Evolutionary conservation across 306 rosid genomes (phyloP), one percentile per base, ranked within the genome.

Genomic region (Casuarina glauca): DNA sequence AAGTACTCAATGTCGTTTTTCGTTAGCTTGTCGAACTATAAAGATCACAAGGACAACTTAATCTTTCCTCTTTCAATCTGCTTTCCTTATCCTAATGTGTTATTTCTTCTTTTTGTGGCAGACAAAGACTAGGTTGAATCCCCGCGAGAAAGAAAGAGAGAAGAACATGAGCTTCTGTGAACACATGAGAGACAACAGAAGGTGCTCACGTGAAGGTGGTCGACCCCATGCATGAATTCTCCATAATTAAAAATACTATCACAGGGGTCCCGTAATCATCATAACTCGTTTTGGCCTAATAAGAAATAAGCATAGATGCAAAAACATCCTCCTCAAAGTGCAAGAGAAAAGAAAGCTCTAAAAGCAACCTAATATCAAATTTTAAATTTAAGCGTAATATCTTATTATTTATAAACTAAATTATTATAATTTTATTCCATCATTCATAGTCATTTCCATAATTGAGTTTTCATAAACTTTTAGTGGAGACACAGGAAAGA

Each of bases 181-280:
- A 83, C 75, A 77, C 86, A 86, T 78, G 90, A 79, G 88, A 85
- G 88, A 85, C 84, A 87, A 78, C 70, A 82, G 88, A 87, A 83
- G 85, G 87, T 87, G 85, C 35, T 83, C 96, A 82, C 83, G 96
- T 88, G 93, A 87, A 83, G 74, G 67, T 46, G 81, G 81, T 73
- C 81, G 83, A 82, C 84, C 83, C 83, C 75, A 74, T 63, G 72
- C 63, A 54, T 3, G 39, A 32, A 3, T 2, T 11, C 38, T 57
- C 63, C 63, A 36, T 57, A 5, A 19, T 20, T 57, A 79, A 79
- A 17, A 84, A 55, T 72, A 53, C 70, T 46, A 71, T 84, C 74
- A 68, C 76, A 76, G 66, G 58, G 76, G 39, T 19, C 80, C 82
- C 49, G 5, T 1, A 48, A 48, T 48, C 32, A 26, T 26, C 32